Percentiles rank a stretch among this genome's conserved stretches.
Evolutionary conservation across 2,329 filamentous ascomycete genomes (phyloP).

Genomic region (Curvularia spicifera): DNA sequence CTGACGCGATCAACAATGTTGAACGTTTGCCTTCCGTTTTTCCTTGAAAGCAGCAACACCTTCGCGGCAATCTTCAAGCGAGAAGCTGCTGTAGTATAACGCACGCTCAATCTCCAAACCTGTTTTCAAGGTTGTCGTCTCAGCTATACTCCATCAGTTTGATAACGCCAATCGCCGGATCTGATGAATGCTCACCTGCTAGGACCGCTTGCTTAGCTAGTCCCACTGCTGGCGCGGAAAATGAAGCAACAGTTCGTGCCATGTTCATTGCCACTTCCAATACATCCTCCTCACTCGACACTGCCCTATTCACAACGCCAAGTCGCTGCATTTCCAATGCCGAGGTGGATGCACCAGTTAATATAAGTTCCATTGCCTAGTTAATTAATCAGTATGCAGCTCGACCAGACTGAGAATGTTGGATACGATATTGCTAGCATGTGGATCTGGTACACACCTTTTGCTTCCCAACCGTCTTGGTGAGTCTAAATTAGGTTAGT

Average conservation of each 20-base stretch:
- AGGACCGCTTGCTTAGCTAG: conserved; percentile 56
- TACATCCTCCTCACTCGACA: conserved; percentile 45
- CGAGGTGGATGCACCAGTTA: conserved; percentile 50
- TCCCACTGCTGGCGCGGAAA: conserved; percentile 51
- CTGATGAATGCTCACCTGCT: conserved; percentile 42
- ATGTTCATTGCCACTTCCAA: conserved; percentile 49
- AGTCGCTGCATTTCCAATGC: conserved; percentile 50
- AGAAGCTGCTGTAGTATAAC: conserved; percentile 46
- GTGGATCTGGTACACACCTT: conserved; percentile 34
- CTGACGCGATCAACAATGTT: conserved; percentile 22
- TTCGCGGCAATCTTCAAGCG: conserved; percentile 51
- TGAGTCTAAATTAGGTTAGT: conserved; percentile 61
- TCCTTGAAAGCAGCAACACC: conserved; percentile 54
- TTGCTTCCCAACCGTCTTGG: conserved; percentile 62
- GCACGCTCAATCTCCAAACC: conserved; percentile 49
- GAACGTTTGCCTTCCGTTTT: conserved; percentile 44
- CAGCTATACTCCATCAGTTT: conserved; percentile 43
- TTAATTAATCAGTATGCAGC: conserved; percentile 20
- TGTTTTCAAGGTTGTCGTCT: conserved; percentile 51
- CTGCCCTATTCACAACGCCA: conserved; percentile 51
- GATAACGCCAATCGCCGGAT: conserved; percentile 7
- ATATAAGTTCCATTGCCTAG: conserved; percentile 55
- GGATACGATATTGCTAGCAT: conserved; percentile 14
- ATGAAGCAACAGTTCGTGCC: conserved; percentile 51
- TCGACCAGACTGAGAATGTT: conserved; percentile 2